These are phyloP conservation scores for Leptodermis oblonga DNA, from an alignment of 257 asterid genomes.

Conservation along the genomic window DNA sequence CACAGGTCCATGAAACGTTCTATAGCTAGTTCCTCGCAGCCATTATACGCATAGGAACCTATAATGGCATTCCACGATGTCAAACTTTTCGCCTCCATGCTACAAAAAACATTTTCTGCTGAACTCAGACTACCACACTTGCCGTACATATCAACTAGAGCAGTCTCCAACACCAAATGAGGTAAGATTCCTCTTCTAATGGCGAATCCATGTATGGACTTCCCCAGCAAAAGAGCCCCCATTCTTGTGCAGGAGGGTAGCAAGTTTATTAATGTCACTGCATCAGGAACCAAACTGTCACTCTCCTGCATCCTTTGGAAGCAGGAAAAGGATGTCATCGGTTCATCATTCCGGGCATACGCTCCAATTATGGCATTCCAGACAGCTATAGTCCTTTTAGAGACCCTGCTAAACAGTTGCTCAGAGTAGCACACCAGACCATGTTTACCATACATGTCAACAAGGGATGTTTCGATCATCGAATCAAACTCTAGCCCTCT, in stretches of 20 bases:
- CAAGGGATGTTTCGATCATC: constrained; percentile 54
- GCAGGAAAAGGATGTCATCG: constrained; percentile 39
- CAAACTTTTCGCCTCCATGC: constrained; percentile 32
- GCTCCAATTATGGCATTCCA: constrained; percentile 66
- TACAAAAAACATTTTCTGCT: constrained; percentile 33
- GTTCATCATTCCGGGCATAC: constrained; percentile 28
- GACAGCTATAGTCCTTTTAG: constrained; percentile 38
- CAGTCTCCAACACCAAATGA: constrained; percentile 49
- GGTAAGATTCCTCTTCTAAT: constrained; percentile 36
- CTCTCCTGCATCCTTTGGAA: constrained; percentile 33
- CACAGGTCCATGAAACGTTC: constrained; percentile 29
- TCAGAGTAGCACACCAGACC: constrained; percentile 43
- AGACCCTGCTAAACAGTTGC: constrained; percentile 31
- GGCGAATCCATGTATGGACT: constrained; percentile 50
- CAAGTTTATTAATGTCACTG: constrained; percentile 55
- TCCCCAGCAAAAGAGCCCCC: constrained; percentile 37
- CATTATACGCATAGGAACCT: constrained; percentile 42
- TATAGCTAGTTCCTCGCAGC: constrained; percentile 35
- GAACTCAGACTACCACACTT: constrained; percentile 33
- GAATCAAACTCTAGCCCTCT: constrained; percentile 40
- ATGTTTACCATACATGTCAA: constrained; percentile 69
- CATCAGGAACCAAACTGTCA: constrained; percentile 40
- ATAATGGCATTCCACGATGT: constrained; percentile 60
- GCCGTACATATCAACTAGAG: constrained; percentile 56
- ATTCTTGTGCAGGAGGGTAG: constrained; percentile 48